Evolutionary conservation across 345 rosid genomes (phyloP), one percentile per base, ranked within the genome.

Genomic region (Eucalyptus curtisii): DNA sequence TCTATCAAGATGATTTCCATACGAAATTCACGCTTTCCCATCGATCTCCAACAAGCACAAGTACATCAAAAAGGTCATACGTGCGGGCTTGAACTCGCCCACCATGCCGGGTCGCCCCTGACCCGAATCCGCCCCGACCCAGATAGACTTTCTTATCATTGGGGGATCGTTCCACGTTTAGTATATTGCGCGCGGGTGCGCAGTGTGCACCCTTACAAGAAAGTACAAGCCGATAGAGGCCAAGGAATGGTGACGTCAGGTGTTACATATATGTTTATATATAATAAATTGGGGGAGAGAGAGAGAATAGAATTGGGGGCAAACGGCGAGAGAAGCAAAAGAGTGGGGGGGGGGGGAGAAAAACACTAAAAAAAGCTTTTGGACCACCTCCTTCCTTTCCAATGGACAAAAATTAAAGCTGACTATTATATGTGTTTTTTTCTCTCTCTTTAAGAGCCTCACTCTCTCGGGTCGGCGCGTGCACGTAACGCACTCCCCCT

Each of bases 1-100:
- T 5, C 25, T 22, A 4, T 5, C 25, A 13, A 11, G 11, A 71
- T 3, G 12, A 30, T 37, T 8, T 1, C 1, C 14, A 4, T 5
- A 76, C 3, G 27, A 10, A 37, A 40, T 17, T 17, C 45, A 3
- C 0, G 1, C 4, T 76, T 76, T 40, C 7, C 6, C 15, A 5
- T 11, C 4, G 13, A 20, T 71, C 82, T 40, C 14, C 24, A 20
- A 40, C 14, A 37, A 71, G 82, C 47, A 20, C 14, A 24, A 20
- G 9, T 11, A 76, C 47, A 20, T 37, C 15, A 10, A 40, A 8
- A 13, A 3, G 24, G 42, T 33, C 7, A 0, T 3, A 8, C 12
- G 2, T 8, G 80, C 1, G 2, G 20, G 7, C 31, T 30, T 1
- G 31, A 33, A 33, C 80, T 68, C 80, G 2, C 40, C 37, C 80